Percentiles rank a stretch among this genome's conserved stretches.
These are phyloP conservation scores for Russula abietina DNA, from an alignment of 768 basidiomycete species.

Conservation along the genomic window DNA sequence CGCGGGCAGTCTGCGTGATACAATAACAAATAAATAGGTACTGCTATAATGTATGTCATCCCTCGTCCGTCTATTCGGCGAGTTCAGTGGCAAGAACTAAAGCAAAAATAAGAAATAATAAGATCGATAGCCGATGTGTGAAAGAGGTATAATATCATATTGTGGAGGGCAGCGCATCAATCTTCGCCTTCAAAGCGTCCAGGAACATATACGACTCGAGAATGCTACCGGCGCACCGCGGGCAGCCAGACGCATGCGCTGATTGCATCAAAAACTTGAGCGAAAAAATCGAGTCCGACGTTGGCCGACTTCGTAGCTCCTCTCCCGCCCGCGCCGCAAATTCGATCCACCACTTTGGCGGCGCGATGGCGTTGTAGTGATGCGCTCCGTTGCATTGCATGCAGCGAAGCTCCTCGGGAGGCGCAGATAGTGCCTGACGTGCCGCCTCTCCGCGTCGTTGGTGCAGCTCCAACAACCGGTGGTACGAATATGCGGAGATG, in stretches of 20 bases:
- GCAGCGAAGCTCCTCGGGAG: conserved; percentile 49
- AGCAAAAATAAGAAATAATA: conserved; percentile 2
- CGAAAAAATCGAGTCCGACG: conserved; percentile 54
- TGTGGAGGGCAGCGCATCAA: conserved; percentile 48
- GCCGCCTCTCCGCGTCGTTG: conserved; percentile 47
- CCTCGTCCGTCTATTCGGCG: neutral
- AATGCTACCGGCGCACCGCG: conserved; percentile 61
- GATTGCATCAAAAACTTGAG: conserved; percentile 52
- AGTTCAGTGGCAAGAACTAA: neutral
- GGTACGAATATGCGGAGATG: conserved; percentile 65
- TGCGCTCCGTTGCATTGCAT: conserved; percentile 57
- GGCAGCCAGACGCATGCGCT: conserved; percentile 47
- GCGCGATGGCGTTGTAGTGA: conserved; percentile 37
- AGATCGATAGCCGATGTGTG: neutral
- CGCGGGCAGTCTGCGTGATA: neutral
- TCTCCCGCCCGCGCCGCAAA: conserved; percentile 51
- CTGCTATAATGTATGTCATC: neutral
- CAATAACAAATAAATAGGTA: neutral
- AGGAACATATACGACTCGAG: conserved; percentile 56
- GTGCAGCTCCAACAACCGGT: conserved; percentile 57
- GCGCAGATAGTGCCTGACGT: conserved; percentile 40
- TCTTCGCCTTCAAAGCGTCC: conserved; percentile 45
- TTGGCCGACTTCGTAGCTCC: conserved; percentile 52
- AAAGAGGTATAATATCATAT: conserved; percentile 29
- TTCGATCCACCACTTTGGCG: conserved; percentile 66